Base-by-base conservation (phyloP, 1,284 basidiomycete species). In the Retiboletus flavoniger region DNA sequence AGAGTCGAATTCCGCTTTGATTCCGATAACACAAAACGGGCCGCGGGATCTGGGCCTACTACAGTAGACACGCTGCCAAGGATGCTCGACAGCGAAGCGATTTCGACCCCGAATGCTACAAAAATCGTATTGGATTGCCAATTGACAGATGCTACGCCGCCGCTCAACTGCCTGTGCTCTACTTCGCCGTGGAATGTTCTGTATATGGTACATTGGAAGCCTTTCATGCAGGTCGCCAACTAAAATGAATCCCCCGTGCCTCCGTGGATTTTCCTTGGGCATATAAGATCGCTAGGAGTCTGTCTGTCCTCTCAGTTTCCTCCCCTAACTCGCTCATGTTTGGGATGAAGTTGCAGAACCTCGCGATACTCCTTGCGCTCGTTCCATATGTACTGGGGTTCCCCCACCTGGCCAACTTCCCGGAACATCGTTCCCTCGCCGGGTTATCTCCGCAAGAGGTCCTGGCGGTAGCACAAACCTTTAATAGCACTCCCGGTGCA, bases 401-500 rank as follows among this genome's bases (percentile, higher is more conserved):
- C 32, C 35, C 53, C 1, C 49, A 56, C 38, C 46, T 64, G 2
- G 50, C 28, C 24, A 48, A 57, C 29, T 66, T 65, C 16, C 64
- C 60, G 0, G 57, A 54, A 36, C 21, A 65, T 42, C 64, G 60
- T 35, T 67, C 64, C 1, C 64, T 68, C 7, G 55, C 40, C 0
- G 64, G 63, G 8, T 41, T 65, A n/a, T 63, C 63, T 43, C 34
- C 24, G 9, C 19, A 58, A 36, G 52, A 63, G 28, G 38, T 63
- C 8, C 46, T 19, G 0, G 36, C 36, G 11, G 55, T 66, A 4
- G 59, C 50, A 0, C 54, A 34, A 46, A 49, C 49, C 2, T 66
- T 68, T 28, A 21, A 28, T 26, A 54, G 34, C 11, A 69, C 56
- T 0, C 65, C 67, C 3, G 63, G 64, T 32, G 43, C 67, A 51